Base-by-base conservation (phyloP, 2,329 filamentous ascomycete species). In the Aspergillus sp. region DNA sequence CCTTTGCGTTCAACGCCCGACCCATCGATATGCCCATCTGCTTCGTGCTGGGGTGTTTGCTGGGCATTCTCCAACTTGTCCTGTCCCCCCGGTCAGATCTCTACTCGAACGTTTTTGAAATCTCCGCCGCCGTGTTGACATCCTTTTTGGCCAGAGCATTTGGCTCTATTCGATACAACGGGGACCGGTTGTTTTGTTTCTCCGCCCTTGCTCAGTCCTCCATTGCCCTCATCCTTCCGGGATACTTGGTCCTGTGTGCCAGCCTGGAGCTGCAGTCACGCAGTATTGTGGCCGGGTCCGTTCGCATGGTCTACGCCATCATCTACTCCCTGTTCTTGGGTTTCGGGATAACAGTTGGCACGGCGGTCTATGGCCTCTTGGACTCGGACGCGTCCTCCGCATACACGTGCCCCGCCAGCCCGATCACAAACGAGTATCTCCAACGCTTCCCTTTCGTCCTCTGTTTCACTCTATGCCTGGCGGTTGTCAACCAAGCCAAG, bases 401-500 rank as follows among this genome's bases (percentile, higher is more conserved):
- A 7, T 77, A 76, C 30, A 72, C 70, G 24, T 82, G 83, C 51
- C 59, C 66, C 0, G 70, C 78, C 22, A 76, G 79, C 1, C 77
- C 87, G 46, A 72, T 73, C 10, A 74, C 78, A 8, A 76, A 81
- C 51, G 64, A 68, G 42, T 73, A 72, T 38, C 56, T 66, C 14
- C 82, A 79, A 58, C 82, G 80, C 56, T 91, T 92, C 72, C 74
- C 86, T 35, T 92, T 91, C 63, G 90, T 93, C 0, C 82, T 88
- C 0, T 72, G 81, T 6, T 95, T 94, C 67, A 86, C 89, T 16
- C 66, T 91, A 45, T 90, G 86, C 65, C 80, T 93, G 46, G 87
- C 87, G 55, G 79, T 92, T 61, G 86, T 93, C 69, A 92, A 93
- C 70, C 89, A 94, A 59, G 88, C 88, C 51, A 91, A 91, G 70